phyloP scores from a whole-genome alignment of 306 rosid species.

The Quercus agrifolia region DNA sequence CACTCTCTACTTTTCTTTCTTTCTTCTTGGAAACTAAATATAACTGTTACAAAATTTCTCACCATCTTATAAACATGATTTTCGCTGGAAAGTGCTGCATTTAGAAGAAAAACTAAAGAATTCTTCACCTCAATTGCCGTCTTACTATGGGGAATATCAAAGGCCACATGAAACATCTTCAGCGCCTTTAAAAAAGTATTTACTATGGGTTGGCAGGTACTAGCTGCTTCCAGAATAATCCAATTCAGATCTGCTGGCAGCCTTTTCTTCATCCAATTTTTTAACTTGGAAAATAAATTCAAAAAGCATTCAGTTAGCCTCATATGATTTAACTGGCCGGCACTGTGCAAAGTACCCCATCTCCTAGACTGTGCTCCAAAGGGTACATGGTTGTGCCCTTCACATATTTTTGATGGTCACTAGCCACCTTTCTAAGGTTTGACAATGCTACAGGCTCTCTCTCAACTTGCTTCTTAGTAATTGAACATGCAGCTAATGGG shows the following conservation, averaged over 20 bases:
- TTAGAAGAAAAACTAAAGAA: neutral
- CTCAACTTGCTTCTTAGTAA: conserved; percentile 50
- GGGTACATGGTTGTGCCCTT: conserved; percentile 83
- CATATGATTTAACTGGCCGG: conserved; percentile 34
- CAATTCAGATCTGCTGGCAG: neutral
- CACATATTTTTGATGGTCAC: conserved; percentile 55
- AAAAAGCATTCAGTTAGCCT: conserved; percentile 4
- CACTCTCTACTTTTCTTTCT: neutral
- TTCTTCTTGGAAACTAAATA: neutral
- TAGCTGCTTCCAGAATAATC: neutral
- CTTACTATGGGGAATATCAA: neutral
- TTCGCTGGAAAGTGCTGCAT: neutral
- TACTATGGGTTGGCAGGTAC: neutral
- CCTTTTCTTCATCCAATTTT: neutral
- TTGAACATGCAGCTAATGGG: conserved; percentile 66
- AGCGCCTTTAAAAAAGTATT: conserved; percentile 5
- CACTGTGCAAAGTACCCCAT: conserved; percentile 76
- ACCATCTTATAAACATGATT: neutral
- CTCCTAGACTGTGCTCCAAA: conserved; percentile 66
- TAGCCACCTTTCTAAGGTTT: conserved; percentile 57
- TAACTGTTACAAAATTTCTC: neutral
- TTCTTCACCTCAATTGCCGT: neutral
- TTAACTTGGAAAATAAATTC: neutral
- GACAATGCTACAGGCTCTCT: conserved; percentile 36
- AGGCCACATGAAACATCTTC: neutral